Percentiles rank a stretch among this genome's conserved stretches.
These are phyloP conservation scores for Paraglomus occultum DNA, from an alignment of 192 early-diverging fungal species.

Conservation along the genomic window DNA sequence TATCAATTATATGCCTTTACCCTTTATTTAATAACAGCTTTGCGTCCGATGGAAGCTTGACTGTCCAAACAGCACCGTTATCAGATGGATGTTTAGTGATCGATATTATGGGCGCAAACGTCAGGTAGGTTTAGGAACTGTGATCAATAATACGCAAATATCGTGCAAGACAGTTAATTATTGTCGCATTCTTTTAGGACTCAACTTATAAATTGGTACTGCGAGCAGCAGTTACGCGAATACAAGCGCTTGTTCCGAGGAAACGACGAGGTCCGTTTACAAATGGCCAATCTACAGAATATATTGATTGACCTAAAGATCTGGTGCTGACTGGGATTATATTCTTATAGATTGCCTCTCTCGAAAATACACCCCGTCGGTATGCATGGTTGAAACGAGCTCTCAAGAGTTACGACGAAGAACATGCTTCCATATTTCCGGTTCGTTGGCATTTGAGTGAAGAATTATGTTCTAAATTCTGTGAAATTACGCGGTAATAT, in stretches of 20 bases:
- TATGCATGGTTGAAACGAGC: slow-evolving; percentile 92
- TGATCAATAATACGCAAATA: background rate
- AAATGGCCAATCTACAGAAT: background rate
- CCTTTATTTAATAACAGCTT: slow-evolving; percentile 73
- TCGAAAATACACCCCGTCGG: slow-evolving; percentile 81
- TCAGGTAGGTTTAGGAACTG: slow-evolving; percentile 40
- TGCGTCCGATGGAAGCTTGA: slow-evolving; percentile 56
- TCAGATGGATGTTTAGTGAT: slow-evolving; percentile 78
- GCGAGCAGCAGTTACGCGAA: slow-evolving; percentile 75
- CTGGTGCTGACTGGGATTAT: background rate
- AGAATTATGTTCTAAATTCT: slow-evolving; percentile 70
- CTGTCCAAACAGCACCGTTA: slow-evolving; percentile 51
- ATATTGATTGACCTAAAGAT: slow-evolving; percentile 30
- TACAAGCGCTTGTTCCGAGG: slow-evolving; percentile 79
- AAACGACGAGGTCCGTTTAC: slow-evolving; percentile 10
- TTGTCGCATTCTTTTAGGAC: slow-evolving; percentile 34
- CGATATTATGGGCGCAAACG: slow-evolving; percentile 65
- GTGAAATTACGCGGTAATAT: slow-evolving; percentile 76
- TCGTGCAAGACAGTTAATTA: background rate
- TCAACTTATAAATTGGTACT: slow-evolving; percentile 75
- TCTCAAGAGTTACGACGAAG: slow-evolving; percentile 89
- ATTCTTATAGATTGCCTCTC: slow-evolving; percentile 60
- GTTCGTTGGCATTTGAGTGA: slow-evolving; percentile 73
- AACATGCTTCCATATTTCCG: slow-evolving; percentile 82
- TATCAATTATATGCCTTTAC: slow-evolving; percentile 41